Percentiles rank a stretch among this genome's conserved stretches.
phyloP scores from a whole-genome alignment of 768 basidiomycete species.

The Royoungia palumana region DNA sequence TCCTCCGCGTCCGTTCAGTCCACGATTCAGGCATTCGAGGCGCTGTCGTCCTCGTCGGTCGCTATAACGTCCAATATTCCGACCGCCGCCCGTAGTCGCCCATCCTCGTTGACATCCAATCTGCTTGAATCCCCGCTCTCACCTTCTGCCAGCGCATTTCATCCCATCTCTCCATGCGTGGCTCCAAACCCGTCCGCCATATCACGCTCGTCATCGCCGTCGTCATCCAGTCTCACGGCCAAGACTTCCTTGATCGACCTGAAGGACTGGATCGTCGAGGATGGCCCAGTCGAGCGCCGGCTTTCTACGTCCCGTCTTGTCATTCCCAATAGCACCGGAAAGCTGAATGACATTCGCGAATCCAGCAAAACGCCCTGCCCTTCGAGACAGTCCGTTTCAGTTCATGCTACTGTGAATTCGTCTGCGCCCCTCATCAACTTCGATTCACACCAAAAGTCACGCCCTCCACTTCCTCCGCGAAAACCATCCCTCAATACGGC shows the following conservation, averaged over 20 bases:
- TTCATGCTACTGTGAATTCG: conserved; percentile 6
- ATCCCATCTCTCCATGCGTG: conserved; percentile 40
- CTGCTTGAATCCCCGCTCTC: conserved; percentile 52
- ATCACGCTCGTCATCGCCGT: conserved; percentile 46
- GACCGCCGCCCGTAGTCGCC: no score
- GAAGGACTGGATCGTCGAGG: conserved; percentile 70
- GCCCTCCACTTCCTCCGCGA: conserved; percentile 66
- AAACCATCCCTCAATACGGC: conserved; percentile 54
- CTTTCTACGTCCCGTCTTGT: conserved; percentile 12
- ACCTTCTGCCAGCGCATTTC: conserved; percentile 40
- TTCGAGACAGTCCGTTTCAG: conserved; percentile 9
- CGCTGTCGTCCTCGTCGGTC: conserved; percentile 36
- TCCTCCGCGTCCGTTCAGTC: conserved; percentile 51
- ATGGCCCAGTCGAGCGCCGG: conserved; percentile 39
- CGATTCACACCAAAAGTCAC: conserved; percentile 46
- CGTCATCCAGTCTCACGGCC: conserved; percentile 37
- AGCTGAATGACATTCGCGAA: conserved; percentile 17
- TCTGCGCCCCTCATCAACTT: conserved; percentile 53
- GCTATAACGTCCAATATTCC: conserved; percentile 14
- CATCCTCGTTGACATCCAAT: conserved; percentile 12
- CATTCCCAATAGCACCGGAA: conserved; percentile 4
- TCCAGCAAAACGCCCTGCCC: conserved; percentile 26
- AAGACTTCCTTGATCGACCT: conserved; percentile 68
- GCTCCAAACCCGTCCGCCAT: conserved; percentile 21
- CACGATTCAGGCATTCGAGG: conserved; percentile 64